These are phyloP conservation scores for Stipa capillata DNA, from an alignment of 176 grass and related monocot species.

Conservation along the genomic window DNA sequence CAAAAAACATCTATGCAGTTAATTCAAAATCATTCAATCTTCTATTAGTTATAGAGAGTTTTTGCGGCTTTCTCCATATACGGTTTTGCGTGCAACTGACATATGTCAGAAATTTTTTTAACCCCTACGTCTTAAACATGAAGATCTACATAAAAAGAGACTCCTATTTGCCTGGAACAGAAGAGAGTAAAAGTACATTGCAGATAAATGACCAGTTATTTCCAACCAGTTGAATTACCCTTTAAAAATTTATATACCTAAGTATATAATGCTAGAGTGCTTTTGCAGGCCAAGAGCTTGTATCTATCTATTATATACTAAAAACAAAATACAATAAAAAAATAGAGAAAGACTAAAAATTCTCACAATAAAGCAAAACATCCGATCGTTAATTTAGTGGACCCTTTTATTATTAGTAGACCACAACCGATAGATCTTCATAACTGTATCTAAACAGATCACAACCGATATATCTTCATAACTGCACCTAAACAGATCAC, in stretches of 20 bases:
- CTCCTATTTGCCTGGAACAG: background rate
- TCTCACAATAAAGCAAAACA: no score
- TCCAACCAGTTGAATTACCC: background rate
- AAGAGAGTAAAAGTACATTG: background rate
- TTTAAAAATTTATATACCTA: no score
- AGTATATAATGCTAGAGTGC: background rate
- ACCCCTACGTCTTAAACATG: background rate
- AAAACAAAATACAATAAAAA: no score
- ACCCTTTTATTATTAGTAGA: no score
- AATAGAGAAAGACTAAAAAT: no score
- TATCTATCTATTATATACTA: no score
- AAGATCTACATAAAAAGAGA: background rate
- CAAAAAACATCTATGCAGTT: background rate
- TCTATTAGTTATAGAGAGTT: background rate
- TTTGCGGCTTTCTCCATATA: background rate
- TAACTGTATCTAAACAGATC: no score
- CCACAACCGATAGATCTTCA: no score
- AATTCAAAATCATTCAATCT: background rate
- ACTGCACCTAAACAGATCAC: no score
- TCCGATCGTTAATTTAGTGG: no score
- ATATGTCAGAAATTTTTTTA: background rate
- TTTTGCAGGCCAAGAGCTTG: conserved; percentile 44
- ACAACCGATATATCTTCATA: no score
- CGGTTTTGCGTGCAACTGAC: background rate
- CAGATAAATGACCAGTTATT: background rate